Percentiles rank a stretch among this genome's conserved stretches.
Evolutionary conservation across 495 filamentous ascomycete genomes (phyloP).

Genomic region (Hyaloscypha variabilis): DNA sequence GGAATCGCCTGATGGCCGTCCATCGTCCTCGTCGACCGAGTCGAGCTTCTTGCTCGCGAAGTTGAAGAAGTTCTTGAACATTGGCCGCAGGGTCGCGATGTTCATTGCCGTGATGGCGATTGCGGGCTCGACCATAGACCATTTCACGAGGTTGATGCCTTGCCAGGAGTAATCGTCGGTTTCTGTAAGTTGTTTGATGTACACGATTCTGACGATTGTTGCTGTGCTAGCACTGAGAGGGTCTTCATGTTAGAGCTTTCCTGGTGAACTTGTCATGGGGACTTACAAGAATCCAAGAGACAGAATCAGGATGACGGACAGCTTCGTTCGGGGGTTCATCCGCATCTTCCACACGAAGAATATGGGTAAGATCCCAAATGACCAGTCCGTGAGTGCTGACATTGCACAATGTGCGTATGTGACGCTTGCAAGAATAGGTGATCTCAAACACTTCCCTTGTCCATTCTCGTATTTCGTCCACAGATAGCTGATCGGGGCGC

Average conservation of each 20-base stretch:
- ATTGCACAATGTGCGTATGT: conserved; percentile 37
- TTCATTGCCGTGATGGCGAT: conserved; percentile 37
- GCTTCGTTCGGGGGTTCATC: conserved; percentile 40
- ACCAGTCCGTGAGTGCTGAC: conserved; percentile 39
- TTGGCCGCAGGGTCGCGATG: conserved; percentile 37
- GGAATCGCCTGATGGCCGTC: conserved; percentile 1
- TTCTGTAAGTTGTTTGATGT: conserved; percentile 32
- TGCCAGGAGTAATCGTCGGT: conserved; percentile 30
- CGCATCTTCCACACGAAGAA: conserved; percentile 46
- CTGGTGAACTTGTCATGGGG: background rate
- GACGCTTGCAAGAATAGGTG: conserved; percentile 24
- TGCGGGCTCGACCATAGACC: conserved; percentile 37
- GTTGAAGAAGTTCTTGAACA: conserved; percentile 29
- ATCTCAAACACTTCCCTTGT: conserved; percentile 29
- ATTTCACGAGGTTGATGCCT: conserved; percentile 36
- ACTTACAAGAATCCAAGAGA: conserved; percentile 38
- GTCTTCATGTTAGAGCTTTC: conserved; percentile 16
- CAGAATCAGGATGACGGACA: conserved; percentile 38
- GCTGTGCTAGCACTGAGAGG: conserved; percentile 30
- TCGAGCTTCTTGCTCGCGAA: conserved; percentile 22
- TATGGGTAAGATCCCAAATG: conserved; percentile 45
- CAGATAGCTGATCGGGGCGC: conserved; percentile 38
- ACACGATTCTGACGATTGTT: conserved; percentile 43
- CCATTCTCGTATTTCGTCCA: conserved; percentile 35
- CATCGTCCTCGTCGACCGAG: conserved; percentile 9